These are phyloP conservation scores for Globomyces sp. DNA, from an alignment of 371 early-diverging fungal species.

Conservation along the genomic window DNA sequence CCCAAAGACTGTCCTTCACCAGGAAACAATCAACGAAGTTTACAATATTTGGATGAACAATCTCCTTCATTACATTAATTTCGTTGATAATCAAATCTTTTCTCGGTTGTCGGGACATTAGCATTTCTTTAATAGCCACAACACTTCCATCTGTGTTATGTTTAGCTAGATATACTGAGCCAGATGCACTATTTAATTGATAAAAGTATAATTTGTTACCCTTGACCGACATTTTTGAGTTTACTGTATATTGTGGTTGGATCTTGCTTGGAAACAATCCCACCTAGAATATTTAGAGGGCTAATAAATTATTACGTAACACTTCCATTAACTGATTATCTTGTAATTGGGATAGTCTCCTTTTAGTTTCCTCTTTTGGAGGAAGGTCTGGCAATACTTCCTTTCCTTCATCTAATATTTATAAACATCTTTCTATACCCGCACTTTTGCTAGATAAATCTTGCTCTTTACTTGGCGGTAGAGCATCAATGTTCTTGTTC, in stretches of 20 bases:
- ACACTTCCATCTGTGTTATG: conserved; percentile 43
- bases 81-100: conserved; percentile 89
- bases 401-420: no score
- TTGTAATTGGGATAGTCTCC: conserved; percentile 67
- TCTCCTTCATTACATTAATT: conserved; percentile 85
- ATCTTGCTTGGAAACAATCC: conserved; percentile 74
- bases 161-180: conserved; percentile 82
- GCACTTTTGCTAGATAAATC: no score
- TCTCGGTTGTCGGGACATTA: conserved; percentile 77
- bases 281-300: no score
- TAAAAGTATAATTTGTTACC: conserved; percentile 46
- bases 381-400: conserved; percentile 22
- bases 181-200: conserved; percentile 68
- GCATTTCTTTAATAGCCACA: conserved; percentile 93
- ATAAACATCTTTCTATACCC: no score
- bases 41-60: conserved; percentile 84
- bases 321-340: conserved; percentile 81
- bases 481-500: not conserved
- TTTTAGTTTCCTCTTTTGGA: conserved; percentile 44
- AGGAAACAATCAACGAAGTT: conserved; percentile 83
- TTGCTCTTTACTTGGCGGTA: conserved; percentile 15
- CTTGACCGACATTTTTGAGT: conserved; percentile 87
- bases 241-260: conserved; percentile 76
- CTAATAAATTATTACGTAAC: conserved; percentile 36
- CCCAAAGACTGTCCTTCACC: conserved; percentile 80